Base-by-base conservation (phyloP, 2,329 filamentous ascomycete species). In the Trichoderma citrinoviride region DNA sequence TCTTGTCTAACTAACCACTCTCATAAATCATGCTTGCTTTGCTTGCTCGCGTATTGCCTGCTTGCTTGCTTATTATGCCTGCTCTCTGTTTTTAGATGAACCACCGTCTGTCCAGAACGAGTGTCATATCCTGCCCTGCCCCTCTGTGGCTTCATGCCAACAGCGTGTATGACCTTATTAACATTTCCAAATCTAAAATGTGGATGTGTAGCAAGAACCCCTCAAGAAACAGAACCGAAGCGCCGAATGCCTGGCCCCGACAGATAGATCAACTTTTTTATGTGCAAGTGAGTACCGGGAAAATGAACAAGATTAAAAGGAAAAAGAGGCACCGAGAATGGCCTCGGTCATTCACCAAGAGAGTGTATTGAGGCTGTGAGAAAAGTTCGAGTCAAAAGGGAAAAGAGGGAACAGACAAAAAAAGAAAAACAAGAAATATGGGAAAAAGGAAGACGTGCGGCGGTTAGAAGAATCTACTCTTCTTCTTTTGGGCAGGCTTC, bases 401-500 rank as follows among this genome's bases (percentile, higher is more conserved):
- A 15, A n/a, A 49, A 5, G 17, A n/a, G 5, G 15, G 33, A 37
- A n/a, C 10, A 17, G 25, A 41, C 10, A 14, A 37, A 17, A 7
- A 43, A 8, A 12, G 23, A 6, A 41, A 15, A n/a, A n/a, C n/a
- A n/a, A n/a, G n/a, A n/a, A n/a, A n/a, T n/a, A n/a, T n/a, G 7
- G n/a, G 17, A 52, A 43, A 10, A 14, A 27, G 27, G 5, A 43
- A 3, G 29, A 1, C 7, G 8, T n/a, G 15, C 41, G 17, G 29
- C 33, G 10, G 37, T 33, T 69, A 79, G 67, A 79, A 80, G 68
- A 79, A 80, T 54, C 78, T 73, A 55, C 74, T 73, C 74, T 78
- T 80, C 71, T 78, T 80, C 75, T 79, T 78, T 41, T 71, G 65
- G 40, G 62, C 60, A 27, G 71, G 62, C 67, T 75, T 76, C 67